A percentile compares a stretch with the other conserved stretches of the same genome.
These are phyloP conservation scores for Ambrosia trifida DNA, from an alignment of 129 eudicot genomes.

Conservation along the genomic window DNA sequence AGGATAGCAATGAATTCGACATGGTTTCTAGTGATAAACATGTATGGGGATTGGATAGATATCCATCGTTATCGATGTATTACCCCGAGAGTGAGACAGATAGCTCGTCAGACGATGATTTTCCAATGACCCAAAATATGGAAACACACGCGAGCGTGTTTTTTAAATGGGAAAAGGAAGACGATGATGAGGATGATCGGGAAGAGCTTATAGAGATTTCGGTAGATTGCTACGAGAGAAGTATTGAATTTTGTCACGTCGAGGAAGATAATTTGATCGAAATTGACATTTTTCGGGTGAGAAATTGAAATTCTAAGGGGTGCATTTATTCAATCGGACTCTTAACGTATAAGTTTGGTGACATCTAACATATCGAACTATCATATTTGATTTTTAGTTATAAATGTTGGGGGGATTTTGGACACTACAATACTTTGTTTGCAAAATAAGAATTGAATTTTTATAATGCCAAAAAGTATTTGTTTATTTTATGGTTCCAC, in stretches of 20 bases:
- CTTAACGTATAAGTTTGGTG: constrained; percentile 10
- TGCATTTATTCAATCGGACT: neutral
- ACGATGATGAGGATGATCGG: constrained; percentile 33
- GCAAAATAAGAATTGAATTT: neutral
- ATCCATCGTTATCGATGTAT: constrained; percentile 61
- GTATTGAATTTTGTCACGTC: constrained; percentile 26
- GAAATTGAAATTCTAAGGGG: constrained; percentile 34
- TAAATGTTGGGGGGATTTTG: neutral
- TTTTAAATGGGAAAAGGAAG: constrained; percentile 53
- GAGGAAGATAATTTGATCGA: constrained; percentile 94
- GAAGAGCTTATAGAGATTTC: constrained; percentile 85
- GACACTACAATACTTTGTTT: neutral
- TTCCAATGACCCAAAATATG: constrained; percentile 37
- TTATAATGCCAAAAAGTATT: neutral
- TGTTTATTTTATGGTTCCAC: neutral
- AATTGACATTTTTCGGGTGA: constrained; percentile 53
- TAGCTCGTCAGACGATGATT: constrained; percentile 59
- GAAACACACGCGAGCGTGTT: constrained; percentile 42
- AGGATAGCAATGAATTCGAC: constrained; percentile 20
- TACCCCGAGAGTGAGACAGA: constrained; percentile 78
- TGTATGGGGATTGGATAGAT: constrained; percentile 25
- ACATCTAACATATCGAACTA: neutral
- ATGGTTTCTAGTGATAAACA: constrained; percentile 30
- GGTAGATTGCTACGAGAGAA: constrained; percentile 39
- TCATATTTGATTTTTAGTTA: neutral